Evolutionary conservation across 2,329 filamentous ascomycete species (phyloP), one percentile per base, ranked within the genome.

Genomic region (Alternaria rosae): DNA sequence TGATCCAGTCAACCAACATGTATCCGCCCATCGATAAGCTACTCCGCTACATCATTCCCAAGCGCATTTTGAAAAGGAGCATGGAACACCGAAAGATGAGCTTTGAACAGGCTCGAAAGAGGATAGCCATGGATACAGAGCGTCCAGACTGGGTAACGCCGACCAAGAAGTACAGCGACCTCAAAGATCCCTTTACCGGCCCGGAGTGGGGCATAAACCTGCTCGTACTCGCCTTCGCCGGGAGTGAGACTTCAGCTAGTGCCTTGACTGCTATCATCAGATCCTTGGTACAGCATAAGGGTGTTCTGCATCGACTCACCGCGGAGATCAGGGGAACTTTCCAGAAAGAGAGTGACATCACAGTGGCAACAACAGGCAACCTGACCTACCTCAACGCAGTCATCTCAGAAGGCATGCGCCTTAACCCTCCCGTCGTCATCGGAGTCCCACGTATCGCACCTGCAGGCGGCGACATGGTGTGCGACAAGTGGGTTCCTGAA

Each of bases 171-270:
- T 68, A 71, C 26, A 67, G 51, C 15, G 67, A 74, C 3, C 47
- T 62, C 9, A 75, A 74, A 30, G 58, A 50, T 3, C 61, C 58
- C 0, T 56, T 76, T 3, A 66, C 62, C 3, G 59, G 63, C 2
- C 23, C 28, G 20, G 81, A 84, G 54, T 79, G 82, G 69, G 73
- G 79, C 5, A 66, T 76, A 2, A 82, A 80, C 54, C 70, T 78
- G 5, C 59, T 70, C 9, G 58, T 80, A 3, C 60, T 83, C 9
- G 78, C 83, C 6, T 67, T 82, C 20, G 82, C 81, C 0, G 82
- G 80, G 0, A 81, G 78, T 54, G 82, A 84, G 55, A 84, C 82
- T 1, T 76, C 79, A 0, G 81, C 81, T 0, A 80, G 75, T 11
- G 62, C 78, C 2, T 65, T 84, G 5, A 74, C 73, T 2, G 81